Evolutionary conservation across 2,329 filamentous ascomycete genomes (phyloP).

Genomic region (Pseudogymnoascus sp.): DNA sequence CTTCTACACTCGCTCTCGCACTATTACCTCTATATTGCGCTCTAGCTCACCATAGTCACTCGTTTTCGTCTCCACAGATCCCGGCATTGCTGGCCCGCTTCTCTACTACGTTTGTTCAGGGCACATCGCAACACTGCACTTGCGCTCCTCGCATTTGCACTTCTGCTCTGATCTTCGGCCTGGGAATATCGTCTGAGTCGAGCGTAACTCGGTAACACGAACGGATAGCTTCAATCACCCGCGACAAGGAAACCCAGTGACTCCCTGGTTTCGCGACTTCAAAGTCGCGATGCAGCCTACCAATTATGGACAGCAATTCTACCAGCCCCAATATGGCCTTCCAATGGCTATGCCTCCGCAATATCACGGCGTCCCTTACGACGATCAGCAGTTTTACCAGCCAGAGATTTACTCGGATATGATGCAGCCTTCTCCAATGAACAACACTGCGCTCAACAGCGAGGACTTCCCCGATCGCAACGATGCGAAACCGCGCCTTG

Average conservation of each 20-base stretch:
- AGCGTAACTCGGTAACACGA: background rate
- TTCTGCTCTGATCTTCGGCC: background rate
- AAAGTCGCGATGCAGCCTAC: background rate
- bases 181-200: background rate
- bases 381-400: background rate
- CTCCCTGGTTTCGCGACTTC: background rate
- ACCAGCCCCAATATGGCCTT: background rate
- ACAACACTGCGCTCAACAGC: background rate
- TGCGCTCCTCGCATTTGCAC: background rate
- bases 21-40: background rate
- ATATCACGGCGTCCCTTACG: background rate
- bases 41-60: background rate
- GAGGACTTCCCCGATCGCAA: constrained; percentile 14
- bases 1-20: background rate
- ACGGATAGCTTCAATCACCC: background rate
- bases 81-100: background rate
- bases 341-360: background rate
- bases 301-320: constrained; percentile 1
- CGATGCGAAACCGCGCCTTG: constrained; percentile 44
- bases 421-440: background rate
- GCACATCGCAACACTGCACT: background rate
- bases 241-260: background rate
- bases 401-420: background rate
- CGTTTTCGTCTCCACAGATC: background rate
- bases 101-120: background rate